A percentile compares a stretch with the other conserved stretches of the same genome.
Conservation (phyloP, 306 rosid species). For the Benincasa hispida region DNA sequence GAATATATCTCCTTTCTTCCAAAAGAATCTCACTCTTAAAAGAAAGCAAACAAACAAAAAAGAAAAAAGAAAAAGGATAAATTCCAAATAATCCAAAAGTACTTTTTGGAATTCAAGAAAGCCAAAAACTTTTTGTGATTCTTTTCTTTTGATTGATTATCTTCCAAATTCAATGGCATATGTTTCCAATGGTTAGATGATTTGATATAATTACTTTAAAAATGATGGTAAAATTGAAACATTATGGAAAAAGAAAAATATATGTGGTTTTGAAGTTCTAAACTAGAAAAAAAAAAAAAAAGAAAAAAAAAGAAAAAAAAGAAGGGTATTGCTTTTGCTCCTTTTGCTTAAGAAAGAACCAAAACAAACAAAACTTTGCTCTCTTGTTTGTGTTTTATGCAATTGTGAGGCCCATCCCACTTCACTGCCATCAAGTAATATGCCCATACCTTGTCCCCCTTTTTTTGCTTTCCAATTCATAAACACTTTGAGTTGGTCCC, state of each 20-base stretch:
- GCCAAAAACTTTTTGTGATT: background rate
- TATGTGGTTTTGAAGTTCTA: background rate
- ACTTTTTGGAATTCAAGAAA: background rate
- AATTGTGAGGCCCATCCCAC: background rate
- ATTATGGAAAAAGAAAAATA: background rate
- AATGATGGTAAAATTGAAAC: conserved; percentile 1
- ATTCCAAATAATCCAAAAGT: background rate
- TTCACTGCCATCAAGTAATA: background rate
- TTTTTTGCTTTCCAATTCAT: background rate
- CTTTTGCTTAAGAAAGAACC: background rate
- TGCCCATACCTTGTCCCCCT: conserved; percentile 3
- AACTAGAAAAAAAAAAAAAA: background rate
- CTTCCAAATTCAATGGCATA: background rate
- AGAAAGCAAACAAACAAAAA: too few relatives aligned
- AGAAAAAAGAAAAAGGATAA: background rate
- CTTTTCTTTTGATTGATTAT: background rate
- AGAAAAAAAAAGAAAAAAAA: background rate
- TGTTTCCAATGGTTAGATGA: background rate
- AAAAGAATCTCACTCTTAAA: background rate
- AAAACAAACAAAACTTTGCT: background rate
- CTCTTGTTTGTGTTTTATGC: conserved; percentile 1
- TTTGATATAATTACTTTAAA: background rate
- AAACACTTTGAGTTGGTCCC: background rate
- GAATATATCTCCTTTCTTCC: background rate
- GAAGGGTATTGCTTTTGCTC: background rate